A percentile compares a stretch with the other conserved stretches of the same genome.
Conservation (phyloP, 352 stramenopile species). For the Pilasporangium apinafurcum region DNA sequence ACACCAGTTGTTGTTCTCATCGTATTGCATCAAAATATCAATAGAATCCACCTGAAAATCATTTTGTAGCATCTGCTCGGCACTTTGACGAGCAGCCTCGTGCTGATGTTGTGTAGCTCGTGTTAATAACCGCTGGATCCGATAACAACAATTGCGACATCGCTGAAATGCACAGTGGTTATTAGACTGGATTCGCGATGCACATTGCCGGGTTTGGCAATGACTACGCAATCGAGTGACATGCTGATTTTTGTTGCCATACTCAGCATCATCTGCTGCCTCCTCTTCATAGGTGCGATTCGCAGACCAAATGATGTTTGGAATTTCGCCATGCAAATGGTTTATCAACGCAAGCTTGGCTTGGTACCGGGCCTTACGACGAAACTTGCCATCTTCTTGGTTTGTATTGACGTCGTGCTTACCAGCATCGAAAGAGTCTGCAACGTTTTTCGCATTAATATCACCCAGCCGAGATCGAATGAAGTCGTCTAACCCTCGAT, state of each 20-base stretch:
- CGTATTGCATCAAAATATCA: too few species aligned
- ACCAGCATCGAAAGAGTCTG: constrained; percentile 13
- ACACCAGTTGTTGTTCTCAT: constrained; percentile 8
- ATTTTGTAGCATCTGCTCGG: background rate
- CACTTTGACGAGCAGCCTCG: constrained; percentile 6
- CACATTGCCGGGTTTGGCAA: constrained; percentile 28
- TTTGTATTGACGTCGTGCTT: too few species aligned
- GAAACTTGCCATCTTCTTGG: constrained; percentile 35
- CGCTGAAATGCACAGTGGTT: constrained; percentile 37
- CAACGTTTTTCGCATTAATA: background rate
- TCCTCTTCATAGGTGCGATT: constrained; percentile 16
- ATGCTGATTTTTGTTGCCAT: too few species aligned
- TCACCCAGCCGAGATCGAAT: too few species aligned
- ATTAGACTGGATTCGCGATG: constrained; percentile 21
- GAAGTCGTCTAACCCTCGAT: constrained; percentile 9
- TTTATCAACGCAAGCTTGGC: constrained; percentile 44
- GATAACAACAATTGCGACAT: constrained; percentile 66
- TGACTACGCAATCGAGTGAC: constrained; percentile 9
- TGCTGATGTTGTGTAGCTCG: constrained; percentile 9
- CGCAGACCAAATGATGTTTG: constrained; percentile 50
- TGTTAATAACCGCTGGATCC: constrained; percentile 37
- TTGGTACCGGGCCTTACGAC: constrained; percentile 49
- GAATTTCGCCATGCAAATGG: constrained; percentile 30
- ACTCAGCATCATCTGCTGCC: background rate
- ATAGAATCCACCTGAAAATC: background rate